These are phyloP conservation scores for Coemansia javaensis DNA, from an alignment of 192 early-diverging fungal species.

Conservation along the genomic window DNA sequence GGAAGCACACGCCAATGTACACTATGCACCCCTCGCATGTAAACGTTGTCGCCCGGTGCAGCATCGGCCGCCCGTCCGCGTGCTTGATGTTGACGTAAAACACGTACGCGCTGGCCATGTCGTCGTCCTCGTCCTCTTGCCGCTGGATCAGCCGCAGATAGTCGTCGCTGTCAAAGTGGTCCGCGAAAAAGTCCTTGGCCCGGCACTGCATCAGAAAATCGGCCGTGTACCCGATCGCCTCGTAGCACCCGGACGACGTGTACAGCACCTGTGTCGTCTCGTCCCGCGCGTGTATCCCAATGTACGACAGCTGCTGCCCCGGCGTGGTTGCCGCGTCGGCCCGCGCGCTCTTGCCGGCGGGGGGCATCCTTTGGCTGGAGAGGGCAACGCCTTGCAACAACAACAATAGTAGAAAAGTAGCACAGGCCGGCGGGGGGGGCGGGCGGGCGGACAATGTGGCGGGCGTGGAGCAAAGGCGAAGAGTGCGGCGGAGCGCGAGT, in stretches of 20 bases:
- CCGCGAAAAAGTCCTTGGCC: conserved; percentile 22
- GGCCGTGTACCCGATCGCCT: conserved; percentile 28
- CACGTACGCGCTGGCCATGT: not conserved
- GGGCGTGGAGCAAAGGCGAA: too few species aligned
- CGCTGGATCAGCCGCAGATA: conserved; percentile 20
- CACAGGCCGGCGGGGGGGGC: too few species aligned
- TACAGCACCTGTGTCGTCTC: conserved; percentile 22
- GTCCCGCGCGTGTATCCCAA: conserved; percentile 29
- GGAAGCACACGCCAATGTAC: not conserved
- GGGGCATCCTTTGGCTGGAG: too few species aligned
- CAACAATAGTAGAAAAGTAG: too few species aligned
- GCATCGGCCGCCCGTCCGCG: not conserved
- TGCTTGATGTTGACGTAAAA: not conserved
- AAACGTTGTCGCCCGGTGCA: not conserved
- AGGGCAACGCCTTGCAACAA: too few species aligned
- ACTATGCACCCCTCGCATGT: not conserved
- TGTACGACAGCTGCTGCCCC: conserved; percentile 19
- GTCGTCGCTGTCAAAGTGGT: conserved; percentile 14
- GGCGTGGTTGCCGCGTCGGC: too few species aligned
- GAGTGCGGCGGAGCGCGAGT: too few species aligned
- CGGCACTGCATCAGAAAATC: conserved; percentile 8
- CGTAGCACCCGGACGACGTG: conserved; percentile 23
- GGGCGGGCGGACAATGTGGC: too few species aligned
- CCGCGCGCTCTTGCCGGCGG: too few species aligned
- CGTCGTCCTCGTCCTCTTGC: conserved; percentile 1